Evolutionary conservation across 768 basidiomycete species (phyloP).

Genomic region (Suillus ampliporus): DNA sequence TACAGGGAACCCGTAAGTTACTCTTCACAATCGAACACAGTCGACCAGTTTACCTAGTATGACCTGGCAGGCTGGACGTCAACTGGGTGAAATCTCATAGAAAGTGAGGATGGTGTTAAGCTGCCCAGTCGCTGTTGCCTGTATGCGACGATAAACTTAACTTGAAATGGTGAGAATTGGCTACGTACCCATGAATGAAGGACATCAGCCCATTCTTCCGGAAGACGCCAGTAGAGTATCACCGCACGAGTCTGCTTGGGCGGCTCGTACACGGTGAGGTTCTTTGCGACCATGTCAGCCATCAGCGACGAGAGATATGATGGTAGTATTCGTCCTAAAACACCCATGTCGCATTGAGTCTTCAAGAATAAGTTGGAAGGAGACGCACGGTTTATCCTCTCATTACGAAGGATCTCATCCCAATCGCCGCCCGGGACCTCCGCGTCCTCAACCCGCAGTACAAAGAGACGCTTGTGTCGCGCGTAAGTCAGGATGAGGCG

Average conservation of each 20-base stretch:
- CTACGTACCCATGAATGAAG: slow-evolving; percentile 76
- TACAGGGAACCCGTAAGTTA: background rate
- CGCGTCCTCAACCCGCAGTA: slow-evolving; percentile 73
- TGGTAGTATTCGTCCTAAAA: slow-evolving; percentile 63
- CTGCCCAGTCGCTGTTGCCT: slow-evolving; percentile 81
- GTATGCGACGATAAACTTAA: slow-evolving; percentile 16
- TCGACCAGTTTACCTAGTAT: slow-evolving; percentile 6
- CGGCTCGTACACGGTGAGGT: slow-evolving; percentile 75
- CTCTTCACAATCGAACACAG: slow-evolving; percentile 2
- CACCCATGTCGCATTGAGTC: background rate
- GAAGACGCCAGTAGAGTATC: slow-evolving; percentile 75
- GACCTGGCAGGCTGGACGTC: background rate
- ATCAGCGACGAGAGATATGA: slow-evolving; percentile 64
- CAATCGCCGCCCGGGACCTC: slow-evolving; percentile 72
- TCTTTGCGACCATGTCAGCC: slow-evolving; percentile 63
- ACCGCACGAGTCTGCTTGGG: slow-evolving; percentile 72
- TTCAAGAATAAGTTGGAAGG: background rate
- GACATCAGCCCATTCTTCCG: slow-evolving; percentile 87
- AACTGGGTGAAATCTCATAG: slow-evolving; percentile 67
- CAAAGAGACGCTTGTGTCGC: slow-evolving; percentile 68
- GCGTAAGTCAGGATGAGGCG: slow-evolving; percentile 78
- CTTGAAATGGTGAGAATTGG: background rate
- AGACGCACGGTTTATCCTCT: slow-evolving; percentile 74
- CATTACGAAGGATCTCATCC: slow-evolving; percentile 79
- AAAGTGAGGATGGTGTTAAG: slow-evolving; percentile 86